Percentiles rank a stretch among this genome's conserved stretches.
Evolutionary conservation across 2,329 filamentous ascomycete genomes (phyloP).

Genomic region (Passalora sequoiae): DNA sequence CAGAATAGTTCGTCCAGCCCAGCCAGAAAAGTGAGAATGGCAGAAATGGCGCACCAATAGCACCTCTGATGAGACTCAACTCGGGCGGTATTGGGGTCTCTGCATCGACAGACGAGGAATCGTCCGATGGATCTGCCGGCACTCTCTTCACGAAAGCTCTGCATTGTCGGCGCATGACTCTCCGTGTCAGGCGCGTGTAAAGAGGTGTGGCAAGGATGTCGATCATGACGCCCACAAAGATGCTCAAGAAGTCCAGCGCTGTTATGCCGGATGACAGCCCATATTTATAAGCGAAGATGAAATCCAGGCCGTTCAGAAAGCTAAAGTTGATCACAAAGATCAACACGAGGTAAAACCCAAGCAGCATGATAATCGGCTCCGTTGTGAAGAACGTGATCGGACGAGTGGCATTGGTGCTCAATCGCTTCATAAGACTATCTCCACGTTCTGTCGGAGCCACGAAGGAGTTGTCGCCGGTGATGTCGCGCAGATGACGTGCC

Average conservation of each 20-base stretch:
- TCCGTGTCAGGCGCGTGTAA: conserved; percentile 9
- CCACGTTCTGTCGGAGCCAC: conserved; percentile 6
- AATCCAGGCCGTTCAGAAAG: conserved; percentile 49
- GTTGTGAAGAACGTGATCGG: conserved; percentile 18
- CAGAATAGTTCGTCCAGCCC: conserved; percentile 40
- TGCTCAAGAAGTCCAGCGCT: conserved; percentile 41
- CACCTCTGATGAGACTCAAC: conserved; percentile 1
- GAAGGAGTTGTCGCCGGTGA: conserved; percentile 24
- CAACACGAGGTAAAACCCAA: conserved; percentile 49
- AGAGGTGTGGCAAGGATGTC: conserved; percentile 34
- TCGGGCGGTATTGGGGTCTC: neutral
- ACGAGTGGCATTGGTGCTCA: conserved; percentile 11
- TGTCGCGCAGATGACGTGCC: conserved; percentile 27
- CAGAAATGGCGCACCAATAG: conserved; percentile 14
- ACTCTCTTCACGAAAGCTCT: conserved; percentile 8
- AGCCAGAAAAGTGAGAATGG: conserved; percentile 49
- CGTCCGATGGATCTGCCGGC: conserved; percentile 1
- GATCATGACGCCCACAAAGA: conserved; percentile 40
- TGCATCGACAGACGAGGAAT: conserved; percentile 1
- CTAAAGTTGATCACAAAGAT: conserved; percentile 51
- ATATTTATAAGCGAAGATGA: conserved; percentile 45
- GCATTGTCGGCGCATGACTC: conserved; percentile 14
- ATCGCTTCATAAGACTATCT: conserved; percentile 13
- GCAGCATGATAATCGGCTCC: conserved; percentile 39
- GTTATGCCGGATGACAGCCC: conserved; percentile 37